Evolutionary conservation across 306 rosid genomes (phyloP).

Genomic region (Trifolium repens): DNA sequence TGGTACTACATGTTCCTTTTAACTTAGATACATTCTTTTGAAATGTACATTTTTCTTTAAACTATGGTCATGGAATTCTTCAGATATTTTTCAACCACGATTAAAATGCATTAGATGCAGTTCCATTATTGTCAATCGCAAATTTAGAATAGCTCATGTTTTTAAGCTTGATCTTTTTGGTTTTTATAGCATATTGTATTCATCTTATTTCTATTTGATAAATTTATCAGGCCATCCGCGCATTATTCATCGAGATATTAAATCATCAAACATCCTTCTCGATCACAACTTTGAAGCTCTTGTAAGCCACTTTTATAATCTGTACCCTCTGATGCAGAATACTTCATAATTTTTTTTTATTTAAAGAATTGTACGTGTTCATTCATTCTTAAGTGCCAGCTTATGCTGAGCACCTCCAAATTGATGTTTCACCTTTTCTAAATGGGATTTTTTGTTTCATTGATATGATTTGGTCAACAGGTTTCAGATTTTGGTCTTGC

Average conservation of each 20-base stretch:
- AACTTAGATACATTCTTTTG: slow-evolving; percentile 22
- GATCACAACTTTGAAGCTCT: slow-evolving; percentile 87
- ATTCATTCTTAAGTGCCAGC: not conserved
- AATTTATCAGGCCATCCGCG: slow-evolving; percentile 93
- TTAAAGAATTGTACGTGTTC: not conserved
- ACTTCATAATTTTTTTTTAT: not conserved
- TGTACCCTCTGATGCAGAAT: slow-evolving; percentile 5
- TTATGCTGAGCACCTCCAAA: slow-evolving; percentile 15
- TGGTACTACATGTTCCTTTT: slow-evolving; percentile 11
- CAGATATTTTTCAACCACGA: slow-evolving; percentile 17
- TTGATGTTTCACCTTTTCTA: not conserved
- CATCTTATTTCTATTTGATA: slow-evolving; percentile 38
- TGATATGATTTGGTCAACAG: slow-evolving; percentile 54
- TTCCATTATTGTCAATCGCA: slow-evolving; percentile 19
- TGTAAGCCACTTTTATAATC: slow-evolving; percentile 55
- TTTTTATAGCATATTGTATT: slow-evolving; percentile 13
- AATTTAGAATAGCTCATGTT: slow-evolving; percentile 4
- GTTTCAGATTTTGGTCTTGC: slow-evolving; percentile 99
- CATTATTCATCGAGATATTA: slow-evolving; percentile 97
- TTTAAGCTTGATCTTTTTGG: slow-evolving; percentile 18
- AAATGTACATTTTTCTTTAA: slow-evolving; percentile 14
- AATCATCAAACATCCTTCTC: slow-evolving; percentile 96
- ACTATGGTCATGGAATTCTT: slow-evolving; percentile 1
- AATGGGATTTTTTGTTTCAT: slow-evolving; percentile 15
- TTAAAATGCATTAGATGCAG: slow-evolving; percentile 27